Conservation (phyloP, 768 basidiomycete species). For the Leucogyrophana mollusca region DNA sequence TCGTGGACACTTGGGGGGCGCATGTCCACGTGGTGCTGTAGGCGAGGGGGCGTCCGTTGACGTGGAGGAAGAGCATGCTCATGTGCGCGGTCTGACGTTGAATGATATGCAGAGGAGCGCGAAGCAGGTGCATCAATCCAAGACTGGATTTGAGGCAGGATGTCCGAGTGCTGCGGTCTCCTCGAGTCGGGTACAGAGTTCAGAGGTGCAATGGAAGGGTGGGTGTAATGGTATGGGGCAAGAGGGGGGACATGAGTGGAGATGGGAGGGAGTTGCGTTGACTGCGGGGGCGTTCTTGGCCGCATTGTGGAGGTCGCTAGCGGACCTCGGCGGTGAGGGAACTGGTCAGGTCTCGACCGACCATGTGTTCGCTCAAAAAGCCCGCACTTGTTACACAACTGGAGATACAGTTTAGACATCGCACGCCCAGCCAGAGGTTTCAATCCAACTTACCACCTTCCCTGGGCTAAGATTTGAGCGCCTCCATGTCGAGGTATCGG, state of each 20-base stretch:
- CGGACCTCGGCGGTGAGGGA: conserved; percentile 77
- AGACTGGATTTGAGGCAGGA: conserved; percentile 46
- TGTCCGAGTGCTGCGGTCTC: conserved; percentile 32
- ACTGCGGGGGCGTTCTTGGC: conserved; percentile 51
- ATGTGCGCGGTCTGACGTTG: conserved; percentile 30
- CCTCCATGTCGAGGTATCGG: conserved; percentile 82
- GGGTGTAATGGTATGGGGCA: conserved; percentile 49
- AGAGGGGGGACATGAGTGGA: conserved; percentile 37
- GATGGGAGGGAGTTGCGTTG: conserved; percentile 44
- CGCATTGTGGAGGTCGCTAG: conserved; percentile 51
- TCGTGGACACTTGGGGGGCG: conserved; percentile 27
- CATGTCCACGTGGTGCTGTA: conserved; percentile 33
- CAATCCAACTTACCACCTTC: conserved; percentile 56
- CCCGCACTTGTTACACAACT: conserved; percentile 68
- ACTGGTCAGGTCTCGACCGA: conserved; percentile 74
- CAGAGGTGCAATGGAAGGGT: conserved; percentile 52
- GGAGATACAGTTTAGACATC: conserved; percentile 6
- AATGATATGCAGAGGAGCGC: conserved; percentile 22
- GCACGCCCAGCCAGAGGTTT: neutral
- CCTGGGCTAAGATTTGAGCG: conserved; percentile 75
- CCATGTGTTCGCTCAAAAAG: conserved; percentile 81
- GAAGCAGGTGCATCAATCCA: conserved; percentile 40
- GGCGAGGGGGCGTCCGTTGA: conserved; percentile 31
- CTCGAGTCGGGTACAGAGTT: conserved; percentile 34
- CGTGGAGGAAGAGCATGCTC: conserved; percentile 28